Base-by-base conservation (phyloP, 1,284 basidiomycete species). In the Ustilago nuda region DNA sequence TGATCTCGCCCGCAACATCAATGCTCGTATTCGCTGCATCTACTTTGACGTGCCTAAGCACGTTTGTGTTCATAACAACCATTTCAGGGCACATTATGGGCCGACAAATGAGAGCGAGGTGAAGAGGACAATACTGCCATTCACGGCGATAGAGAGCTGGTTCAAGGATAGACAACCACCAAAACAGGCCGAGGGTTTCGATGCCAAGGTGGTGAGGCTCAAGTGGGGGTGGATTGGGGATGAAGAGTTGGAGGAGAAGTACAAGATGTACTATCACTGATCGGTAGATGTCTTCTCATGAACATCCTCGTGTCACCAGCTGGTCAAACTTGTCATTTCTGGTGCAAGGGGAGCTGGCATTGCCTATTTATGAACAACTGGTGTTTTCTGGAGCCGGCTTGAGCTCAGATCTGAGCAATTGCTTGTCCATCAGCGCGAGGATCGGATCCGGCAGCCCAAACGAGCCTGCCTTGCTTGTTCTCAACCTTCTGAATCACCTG, bases 331-430 rank as follows among this genome's bases (percentile, higher is more conserved):
- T 41, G 7, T 17, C 12, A 15, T 17, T 15, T 1, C 9, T 19
- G 19, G 17, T 12, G 39, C 39, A 41, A 7, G 6, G 12, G 11
- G 6, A 41, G 15, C 6, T 13, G 39, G 17, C 13, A 45, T 19
- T 45, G 6, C n/a, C 3, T 45, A 27, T 39, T 39, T 4, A 50
- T 50, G 23, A 50, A 30, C 48, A 50, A 30, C n/a, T 7, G 3
- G n/a, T 45, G 17, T 41, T 35, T 50, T 37, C 8, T 45, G 46
- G n/a, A 8, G 23, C 32, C 11, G 8, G 19, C 33, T 37, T 12
- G 15, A 23, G 23, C 7, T 54, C 87, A 95, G 62, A 95, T 92
- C 84, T 96, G 94, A n/a, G 92, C 91, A 13, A 90, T 90, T 12
- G 94, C 94, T 81, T 94, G 92, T 11, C 94, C 94, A 84, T 96